Evolutionary conservation across 2,329 filamentous ascomycete species (phyloP).

Genomic region (Dactylellina haptotyla): DNA sequence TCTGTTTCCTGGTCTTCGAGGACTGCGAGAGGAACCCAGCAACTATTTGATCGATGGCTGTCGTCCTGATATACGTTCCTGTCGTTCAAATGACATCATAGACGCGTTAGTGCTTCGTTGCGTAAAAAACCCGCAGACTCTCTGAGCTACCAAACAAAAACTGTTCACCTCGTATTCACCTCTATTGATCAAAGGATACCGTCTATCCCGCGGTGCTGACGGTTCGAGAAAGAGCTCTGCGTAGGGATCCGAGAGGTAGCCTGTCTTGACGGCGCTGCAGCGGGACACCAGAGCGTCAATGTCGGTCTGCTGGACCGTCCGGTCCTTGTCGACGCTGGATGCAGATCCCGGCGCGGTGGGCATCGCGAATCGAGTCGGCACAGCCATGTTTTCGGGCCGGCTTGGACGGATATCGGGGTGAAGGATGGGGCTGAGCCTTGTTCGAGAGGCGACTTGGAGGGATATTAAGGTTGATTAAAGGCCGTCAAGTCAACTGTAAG

Average conservation of each 20-base stretch:
- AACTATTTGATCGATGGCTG: slow-evolving; percentile 81
- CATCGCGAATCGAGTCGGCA: slow-evolving; percentile 42
- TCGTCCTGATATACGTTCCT: slow-evolving; percentile 94
- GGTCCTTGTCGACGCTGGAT: slow-evolving; percentile 68
- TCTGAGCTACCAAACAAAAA: neutral
- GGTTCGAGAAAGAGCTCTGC: slow-evolving; percentile 74
- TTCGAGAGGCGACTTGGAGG: neutral
- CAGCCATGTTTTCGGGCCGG: slow-evolving; percentile 22
- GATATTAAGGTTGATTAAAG: neutral
- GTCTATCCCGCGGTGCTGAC: slow-evolving; percentile 64
- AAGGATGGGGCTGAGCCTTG: neutral
- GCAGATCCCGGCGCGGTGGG: slow-evolving; percentile 12
- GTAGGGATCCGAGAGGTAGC: slow-evolving; percentile 85
- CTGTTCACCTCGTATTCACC: slow-evolving; percentile 66
- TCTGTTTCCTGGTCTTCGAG: slow-evolving; percentile 70
- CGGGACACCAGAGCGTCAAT: slow-evolving; percentile 89
- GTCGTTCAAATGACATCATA: slow-evolving; percentile 14
- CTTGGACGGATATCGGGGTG: neutral
- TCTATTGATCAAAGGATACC: slow-evolving; percentile 92
- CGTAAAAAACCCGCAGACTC: neutral
- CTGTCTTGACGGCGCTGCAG: slow-evolving; percentile 84
- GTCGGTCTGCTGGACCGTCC: slow-evolving; percentile 86
- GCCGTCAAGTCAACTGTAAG: too few relatives aligned
- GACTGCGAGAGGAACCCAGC: slow-evolving; percentile 71
- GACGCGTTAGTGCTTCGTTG: neutral